Base-by-base conservation (phyloP, 75 land plant species). In the Larix kaempferi region DNA sequence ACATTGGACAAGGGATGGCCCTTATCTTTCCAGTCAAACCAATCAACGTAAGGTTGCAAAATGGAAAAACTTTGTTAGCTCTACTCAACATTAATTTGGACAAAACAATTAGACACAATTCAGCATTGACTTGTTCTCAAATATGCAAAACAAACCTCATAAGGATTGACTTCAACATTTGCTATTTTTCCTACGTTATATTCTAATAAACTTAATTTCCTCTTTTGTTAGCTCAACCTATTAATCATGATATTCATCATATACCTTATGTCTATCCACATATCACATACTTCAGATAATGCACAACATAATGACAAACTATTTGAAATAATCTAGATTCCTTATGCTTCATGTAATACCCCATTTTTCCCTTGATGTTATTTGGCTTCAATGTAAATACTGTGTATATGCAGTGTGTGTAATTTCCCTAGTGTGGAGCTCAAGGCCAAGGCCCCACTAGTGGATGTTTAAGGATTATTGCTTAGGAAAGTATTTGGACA, bases 161-260 rank as follows among this genome's bases (percentile, higher is more conserved):
- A 86, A 8, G 94, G 91, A 87, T 97, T 85, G 66, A 91, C 89
- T 44, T 87, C 92, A 72, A 87, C 91, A 91, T 97, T 95, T 23
- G 99, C 98, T 57, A 96, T 82, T 78, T 84, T 91, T 33, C 99
- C 99, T 79, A 0, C 92, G 84, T 73, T 94, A 59, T 73, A 91
- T 86, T 5, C 81, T 82, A 26, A 95, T 80, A 37, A 89, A 64
- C 58, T 79, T 88, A 25, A 80, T 74, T 80, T 97, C 98, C 6
- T 89, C 87, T 77, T 86, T 94, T 17, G 93, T 89, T 56, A 97
- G 77, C 74, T 92, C 95, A 57, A 97, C 87, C 62, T 91, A 89
- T 80, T 97, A 98, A 84, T 97, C 99, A 83, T 97, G 92, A 76
- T 91, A 92, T 74, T 97, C 99, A 86, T 97, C 99, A 80, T 86